Evolutionary conservation across 139 green algal genomes (phyloP).

Genomic region (Auxenochlorella pyrenoidosa): DNA sequence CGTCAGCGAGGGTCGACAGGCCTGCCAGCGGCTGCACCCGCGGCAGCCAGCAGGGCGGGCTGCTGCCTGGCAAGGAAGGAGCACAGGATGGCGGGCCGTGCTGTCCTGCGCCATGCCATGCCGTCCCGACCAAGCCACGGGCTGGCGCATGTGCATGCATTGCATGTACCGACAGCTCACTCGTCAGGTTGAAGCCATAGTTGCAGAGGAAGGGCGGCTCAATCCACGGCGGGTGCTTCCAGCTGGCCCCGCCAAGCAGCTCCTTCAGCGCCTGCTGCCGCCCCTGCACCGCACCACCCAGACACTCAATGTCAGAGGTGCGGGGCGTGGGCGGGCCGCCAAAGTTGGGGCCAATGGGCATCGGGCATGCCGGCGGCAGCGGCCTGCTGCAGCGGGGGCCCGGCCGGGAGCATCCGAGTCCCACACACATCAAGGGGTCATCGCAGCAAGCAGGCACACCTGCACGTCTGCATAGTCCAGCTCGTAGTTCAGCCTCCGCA

Average conservation of each 20-base stretch:
- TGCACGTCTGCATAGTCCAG: neutral
- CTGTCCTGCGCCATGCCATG: too few species aligned
- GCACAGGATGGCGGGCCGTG: too few species aligned
- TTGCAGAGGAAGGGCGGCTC: slow-evolving; percentile 6
- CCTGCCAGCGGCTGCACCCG: too few species aligned
- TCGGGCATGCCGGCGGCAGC: neutral
- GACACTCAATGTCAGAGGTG: neutral
- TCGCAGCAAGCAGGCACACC: neutral
- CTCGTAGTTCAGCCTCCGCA: slow-evolving; percentile 2
- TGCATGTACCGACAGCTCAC: neutral
- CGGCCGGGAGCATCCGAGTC: neutral
- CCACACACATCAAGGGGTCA: neutral
- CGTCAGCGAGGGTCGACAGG: too few species aligned
- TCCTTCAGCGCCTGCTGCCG: slow-evolving; percentile 2
- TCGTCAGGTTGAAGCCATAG: neutral
- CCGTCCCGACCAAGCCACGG: too few species aligned
- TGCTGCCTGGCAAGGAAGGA: neutral
- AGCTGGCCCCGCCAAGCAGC: slow-evolving; percentile 3
- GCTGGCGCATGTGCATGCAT: neutral
- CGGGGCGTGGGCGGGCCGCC: too few species aligned
- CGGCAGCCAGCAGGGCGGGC: neutral
- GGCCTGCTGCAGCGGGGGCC: too few species aligned
- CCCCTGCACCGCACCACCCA: neutral
- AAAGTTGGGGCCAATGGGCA: neutral
- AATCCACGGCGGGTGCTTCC: neutral